These are phyloP conservation scores for Microdochium nivale DNA, from an alignment of 2,329 filamentous ascomycete species.

Conservation along the genomic window DNA sequence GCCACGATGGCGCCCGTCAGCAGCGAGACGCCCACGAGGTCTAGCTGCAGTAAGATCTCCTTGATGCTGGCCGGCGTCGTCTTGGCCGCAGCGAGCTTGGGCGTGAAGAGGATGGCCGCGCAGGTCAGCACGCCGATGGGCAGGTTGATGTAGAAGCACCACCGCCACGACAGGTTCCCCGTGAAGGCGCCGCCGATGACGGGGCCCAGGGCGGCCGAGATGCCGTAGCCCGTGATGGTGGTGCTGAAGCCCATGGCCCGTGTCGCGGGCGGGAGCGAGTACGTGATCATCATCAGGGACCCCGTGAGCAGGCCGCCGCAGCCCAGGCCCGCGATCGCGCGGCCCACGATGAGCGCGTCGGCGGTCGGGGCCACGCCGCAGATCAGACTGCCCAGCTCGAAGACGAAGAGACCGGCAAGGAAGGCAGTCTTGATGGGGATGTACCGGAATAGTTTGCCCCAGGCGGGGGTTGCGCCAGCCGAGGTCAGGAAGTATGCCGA, in stretches of 20 bases:
- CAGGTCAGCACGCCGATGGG: slow-evolving; percentile 9
- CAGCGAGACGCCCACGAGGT: slow-evolving; percentile 6
- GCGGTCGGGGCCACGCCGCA: slow-evolving; percentile 26
- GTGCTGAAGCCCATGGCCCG: slow-evolving; percentile 8
- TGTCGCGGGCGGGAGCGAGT: slow-evolving; percentile 6
- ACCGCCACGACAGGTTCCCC: slow-evolving; percentile 2
- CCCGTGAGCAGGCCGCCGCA: slow-evolving; percentile 11
- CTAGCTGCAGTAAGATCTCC: slow-evolving; percentile 4
- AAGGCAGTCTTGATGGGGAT: slow-evolving; percentile 20
- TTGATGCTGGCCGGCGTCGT: not conserved
- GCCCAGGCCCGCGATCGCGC: slow-evolving; percentile 26
- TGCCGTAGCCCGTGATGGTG: slow-evolving; percentile 9
- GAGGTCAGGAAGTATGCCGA: slow-evolving; percentile 16
- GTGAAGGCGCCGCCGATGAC: slow-evolving; percentile 11
- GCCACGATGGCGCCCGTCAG: slow-evolving; percentile 21
- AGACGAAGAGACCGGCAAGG: slow-evolving; percentile 16
- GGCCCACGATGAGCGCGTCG: slow-evolving; percentile 24
- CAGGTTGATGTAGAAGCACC: slow-evolving; percentile 8
- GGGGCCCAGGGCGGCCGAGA: slow-evolving; percentile 9
- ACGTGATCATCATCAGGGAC: slow-evolving; percentile 9
- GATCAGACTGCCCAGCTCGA: slow-evolving; percentile 23
- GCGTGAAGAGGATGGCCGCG: slow-evolving; percentile 8
- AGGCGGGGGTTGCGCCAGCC: slow-evolving; percentile 11
- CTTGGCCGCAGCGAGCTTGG: slow-evolving; percentile 1
- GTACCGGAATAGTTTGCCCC: slow-evolving; percentile 20